A percentile compares a stretch with the other conserved stretches of the same genome.
phyloP scores from a whole-genome alignment of 441 rosid species.

The Raphanus hybrid region DNA sequence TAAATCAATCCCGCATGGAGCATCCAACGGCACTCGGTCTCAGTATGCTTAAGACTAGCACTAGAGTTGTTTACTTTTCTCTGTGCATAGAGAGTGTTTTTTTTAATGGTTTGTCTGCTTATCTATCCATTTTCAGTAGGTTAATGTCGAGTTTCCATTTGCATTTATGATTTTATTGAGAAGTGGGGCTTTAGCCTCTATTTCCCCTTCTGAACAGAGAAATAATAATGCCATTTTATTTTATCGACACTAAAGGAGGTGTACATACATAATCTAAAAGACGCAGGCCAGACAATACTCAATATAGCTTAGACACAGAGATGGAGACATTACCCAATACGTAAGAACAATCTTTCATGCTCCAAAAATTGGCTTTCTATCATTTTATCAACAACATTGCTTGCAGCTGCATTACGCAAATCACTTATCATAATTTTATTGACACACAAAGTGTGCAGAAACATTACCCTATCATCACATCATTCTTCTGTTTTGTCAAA shows the following conservation, averaged over 20 bases:
- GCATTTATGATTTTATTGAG: slow-evolving; percentile 4
- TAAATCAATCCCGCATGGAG: slow-evolving; percentile 35
- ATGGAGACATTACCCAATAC: slow-evolving; percentile 31
- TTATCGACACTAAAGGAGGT: slow-evolving; percentile 14
- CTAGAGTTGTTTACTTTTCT: slow-evolving; percentile 19
- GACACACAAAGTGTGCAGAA: too few relatives aligned
- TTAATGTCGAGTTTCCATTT: slow-evolving; percentile 6
- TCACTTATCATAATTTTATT: too few relatives aligned
- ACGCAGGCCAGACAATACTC: slow-evolving; percentile 12
- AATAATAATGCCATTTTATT: slow-evolving; percentile 27
- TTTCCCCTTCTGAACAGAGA: slow-evolving; percentile 11
- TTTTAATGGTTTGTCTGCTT: not conserved
- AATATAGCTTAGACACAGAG: slow-evolving; percentile 9
- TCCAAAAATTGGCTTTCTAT: not conserved
- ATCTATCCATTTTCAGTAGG: slow-evolving; percentile 18
- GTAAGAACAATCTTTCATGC: slow-evolving; percentile 30
- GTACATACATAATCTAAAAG: not conserved
- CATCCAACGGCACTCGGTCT: slow-evolving; percentile 22
- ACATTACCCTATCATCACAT: too few relatives aligned
- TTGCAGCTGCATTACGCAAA: too few relatives aligned
- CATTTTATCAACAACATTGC: too few relatives aligned
- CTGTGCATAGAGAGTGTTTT: slow-evolving; percentile 20
- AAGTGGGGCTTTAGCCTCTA: not conserved
- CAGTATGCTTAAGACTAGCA: slow-evolving; percentile 21
- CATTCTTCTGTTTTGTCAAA: not conserved